phyloP scores from a whole-genome alignment of 441 rosid genomes.

The Isatis lusitanica region DNA sequence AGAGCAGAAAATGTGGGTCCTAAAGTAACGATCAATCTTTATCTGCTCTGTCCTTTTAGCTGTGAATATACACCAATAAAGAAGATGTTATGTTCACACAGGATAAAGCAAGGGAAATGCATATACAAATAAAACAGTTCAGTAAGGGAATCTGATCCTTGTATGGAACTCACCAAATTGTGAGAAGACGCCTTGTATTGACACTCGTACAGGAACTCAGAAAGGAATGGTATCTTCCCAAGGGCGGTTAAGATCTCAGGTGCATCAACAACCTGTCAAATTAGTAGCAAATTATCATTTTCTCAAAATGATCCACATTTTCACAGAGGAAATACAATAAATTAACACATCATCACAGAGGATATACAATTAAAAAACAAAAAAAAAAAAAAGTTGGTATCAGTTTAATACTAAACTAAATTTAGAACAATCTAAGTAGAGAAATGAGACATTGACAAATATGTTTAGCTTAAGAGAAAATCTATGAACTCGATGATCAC shows the following conservation, averaged over 20 bases:
- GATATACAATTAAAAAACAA: not conserved
- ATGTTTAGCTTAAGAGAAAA: constrained; percentile 95
- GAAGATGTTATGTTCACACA: constrained; percentile 18
- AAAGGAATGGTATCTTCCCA: constrained; percentile 80
- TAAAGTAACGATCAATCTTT: constrained; percentile 86
- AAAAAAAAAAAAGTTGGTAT: not conserved
- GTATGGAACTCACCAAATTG: constrained; percentile 75
- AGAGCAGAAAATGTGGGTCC: constrained; percentile 93
- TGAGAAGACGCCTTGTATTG: constrained; percentile 88
- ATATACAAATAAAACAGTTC: not conserved
- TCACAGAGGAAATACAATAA: too few species aligned
- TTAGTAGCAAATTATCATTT: constrained; percentile 12
- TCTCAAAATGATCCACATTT: not conserved
- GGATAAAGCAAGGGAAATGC: not conserved
- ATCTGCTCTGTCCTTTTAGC: constrained; percentile 88
- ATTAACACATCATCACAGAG: too few species aligned
- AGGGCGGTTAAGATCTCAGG: constrained; percentile 96
- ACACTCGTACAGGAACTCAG: constrained; percentile 88
- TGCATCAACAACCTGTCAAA: constrained; percentile 92
- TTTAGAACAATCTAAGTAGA: not conserved
- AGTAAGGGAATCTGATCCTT: not conserved
- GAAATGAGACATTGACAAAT: constrained; percentile 11
- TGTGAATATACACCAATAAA: constrained; percentile 37
- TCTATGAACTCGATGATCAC: too few species aligned
- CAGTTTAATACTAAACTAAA: not conserved